Evolutionary conservation across 225 moss, liverwort and hornwort species (phyloP).

Genomic region (Neckera pumila): DNA sequence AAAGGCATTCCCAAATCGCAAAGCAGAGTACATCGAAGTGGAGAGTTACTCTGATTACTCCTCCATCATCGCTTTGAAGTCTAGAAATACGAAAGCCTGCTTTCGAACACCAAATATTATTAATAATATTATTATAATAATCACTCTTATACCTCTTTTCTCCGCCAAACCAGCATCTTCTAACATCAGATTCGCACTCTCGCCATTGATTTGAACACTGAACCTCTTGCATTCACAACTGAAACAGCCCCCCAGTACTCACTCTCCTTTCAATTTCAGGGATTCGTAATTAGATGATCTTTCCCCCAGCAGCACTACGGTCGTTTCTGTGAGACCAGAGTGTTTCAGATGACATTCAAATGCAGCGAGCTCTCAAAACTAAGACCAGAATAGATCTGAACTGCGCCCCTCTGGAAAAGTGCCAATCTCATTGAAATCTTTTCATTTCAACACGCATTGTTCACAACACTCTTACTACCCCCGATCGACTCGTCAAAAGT

Average conservation of each 20-base stretch:
- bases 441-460: background rate
- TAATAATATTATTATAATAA: no score
- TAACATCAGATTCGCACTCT: background rate
- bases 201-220: background rate
- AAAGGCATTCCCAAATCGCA: background rate
- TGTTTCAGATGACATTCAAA: background rate
- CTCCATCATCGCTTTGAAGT: background rate
- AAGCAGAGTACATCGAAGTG: background rate
- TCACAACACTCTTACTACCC: background rate
- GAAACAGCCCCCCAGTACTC: background rate
- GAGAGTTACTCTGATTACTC: background rate
- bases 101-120: background rate
- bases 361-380: background rate
- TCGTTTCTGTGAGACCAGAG: background rate
- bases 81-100: background rate
- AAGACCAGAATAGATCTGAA: background rate
- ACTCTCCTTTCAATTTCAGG: background rate
- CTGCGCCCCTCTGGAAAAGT: no score
- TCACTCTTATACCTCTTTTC: background rate
- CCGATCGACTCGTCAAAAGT: background rate
- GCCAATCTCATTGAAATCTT: background rate
- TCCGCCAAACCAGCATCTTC: background rate
- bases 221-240: background rate
- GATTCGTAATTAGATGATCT: background rate
- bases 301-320: background rate